Evolutionary conservation across 352 stramenopile species (phyloP).

Genomic region (Phytophthora hybrid): DNA sequence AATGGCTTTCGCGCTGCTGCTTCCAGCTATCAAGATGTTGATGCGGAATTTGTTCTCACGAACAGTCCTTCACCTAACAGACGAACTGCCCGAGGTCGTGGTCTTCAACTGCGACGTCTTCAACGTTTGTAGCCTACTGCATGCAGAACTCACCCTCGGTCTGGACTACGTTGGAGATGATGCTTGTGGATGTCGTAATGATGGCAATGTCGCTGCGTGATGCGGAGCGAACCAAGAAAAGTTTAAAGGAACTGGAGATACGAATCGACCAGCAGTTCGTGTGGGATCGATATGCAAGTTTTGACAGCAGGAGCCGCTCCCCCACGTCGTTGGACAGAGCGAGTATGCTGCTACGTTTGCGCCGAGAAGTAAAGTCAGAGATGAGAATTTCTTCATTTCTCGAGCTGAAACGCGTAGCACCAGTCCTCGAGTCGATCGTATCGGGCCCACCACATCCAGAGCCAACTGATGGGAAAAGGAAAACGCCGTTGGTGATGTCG

Average conservation of each 20-base stretch:
- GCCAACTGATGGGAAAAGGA: background rate
- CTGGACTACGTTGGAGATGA: constrained; percentile 27
- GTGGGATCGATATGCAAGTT: background rate
- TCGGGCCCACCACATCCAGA: no score
- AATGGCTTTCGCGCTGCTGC: constrained; percentile 24
- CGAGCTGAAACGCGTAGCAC: constrained; percentile 7
- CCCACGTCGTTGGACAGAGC: constrained; percentile 5
- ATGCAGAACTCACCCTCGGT: constrained; percentile 37
- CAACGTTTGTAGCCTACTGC: constrained; percentile 33
- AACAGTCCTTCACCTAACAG: constrained; percentile 17
- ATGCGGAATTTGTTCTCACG: constrained; percentile 25
- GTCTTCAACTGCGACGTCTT: constrained; percentile 38
- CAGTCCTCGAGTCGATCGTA: background rate
- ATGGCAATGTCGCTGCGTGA: constrained; percentile 20
- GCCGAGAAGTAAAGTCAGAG: background rate
- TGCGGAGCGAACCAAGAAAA: background rate
- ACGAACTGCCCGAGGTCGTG: constrained; percentile 29
- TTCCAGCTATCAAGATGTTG: constrained; percentile 23
- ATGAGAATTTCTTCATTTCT: constrained; percentile 10
- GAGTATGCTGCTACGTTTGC: constrained; percentile 7
- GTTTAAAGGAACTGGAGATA: background rate
- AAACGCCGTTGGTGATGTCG: background rate
- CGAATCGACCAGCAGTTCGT: constrained; percentile 1
- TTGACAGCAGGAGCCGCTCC: background rate
- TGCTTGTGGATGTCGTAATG: constrained; percentile 22